Evolutionary conservation across 495 filamentous ascomycete genomes (phyloP).

Genomic region (Tuber borchii): DNA sequence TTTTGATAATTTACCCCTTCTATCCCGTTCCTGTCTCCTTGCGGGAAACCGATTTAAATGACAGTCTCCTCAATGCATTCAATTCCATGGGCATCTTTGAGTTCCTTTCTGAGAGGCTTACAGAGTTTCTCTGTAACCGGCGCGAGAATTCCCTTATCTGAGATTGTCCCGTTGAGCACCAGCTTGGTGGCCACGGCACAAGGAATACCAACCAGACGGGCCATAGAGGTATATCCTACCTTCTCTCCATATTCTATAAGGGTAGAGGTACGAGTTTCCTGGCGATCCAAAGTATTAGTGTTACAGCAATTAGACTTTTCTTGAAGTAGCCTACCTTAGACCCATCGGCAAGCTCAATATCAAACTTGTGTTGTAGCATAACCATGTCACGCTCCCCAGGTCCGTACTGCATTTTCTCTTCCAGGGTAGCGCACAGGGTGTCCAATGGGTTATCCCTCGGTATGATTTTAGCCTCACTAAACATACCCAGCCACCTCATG

Average conservation of each 20-base stretch:
- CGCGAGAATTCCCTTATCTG: conserved; percentile 70
- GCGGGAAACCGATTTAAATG: conserved; percentile 8
- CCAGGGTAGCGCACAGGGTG: conserved; percentile 80
- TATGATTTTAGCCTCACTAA: conserved; percentile 66
- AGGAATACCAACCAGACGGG: conserved; percentile 69
- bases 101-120: conserved; percentile 62
- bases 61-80: conserved; percentile 49
- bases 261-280: conserved; percentile 72
- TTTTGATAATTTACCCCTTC: background rate
- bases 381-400: conserved; percentile 76
- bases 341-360: conserved; percentile 75
- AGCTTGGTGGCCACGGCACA: conserved; percentile 64
- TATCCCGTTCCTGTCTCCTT: background rate
- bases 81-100: conserved; percentile 58
- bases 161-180: conserved; percentile 75
- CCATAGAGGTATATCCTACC: conserved; percentile 81
- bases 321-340: conserved; percentile 38
- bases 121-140: conserved; percentile 71
- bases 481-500: conserved; percentile 78
- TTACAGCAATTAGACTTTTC: background rate
- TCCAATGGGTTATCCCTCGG: conserved; percentile 77
- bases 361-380: conserved; percentile 90
- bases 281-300: conserved; percentile 37
- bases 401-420: conserved; percentile 86
- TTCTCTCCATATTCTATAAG: conserved; percentile 81